A percentile compares a stretch with the other conserved stretches of the same genome.
phyloP scores from a whole-genome alignment of 2,329 filamentous ascomycete species.

The Gaeumannomyces tritici region DNA sequence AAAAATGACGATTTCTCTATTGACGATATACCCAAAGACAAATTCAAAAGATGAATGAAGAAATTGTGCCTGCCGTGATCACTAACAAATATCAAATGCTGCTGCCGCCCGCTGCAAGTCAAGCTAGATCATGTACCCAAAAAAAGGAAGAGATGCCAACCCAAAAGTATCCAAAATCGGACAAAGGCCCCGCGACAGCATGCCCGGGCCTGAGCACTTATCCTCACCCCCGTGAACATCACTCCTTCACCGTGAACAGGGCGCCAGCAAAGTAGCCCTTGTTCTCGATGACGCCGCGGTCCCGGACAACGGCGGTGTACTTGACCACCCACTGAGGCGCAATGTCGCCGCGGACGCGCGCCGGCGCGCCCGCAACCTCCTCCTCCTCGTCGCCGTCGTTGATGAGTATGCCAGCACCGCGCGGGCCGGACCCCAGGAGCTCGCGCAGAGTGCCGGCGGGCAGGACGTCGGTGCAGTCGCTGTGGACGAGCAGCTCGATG shows the following conservation, averaged over 20 bases:
- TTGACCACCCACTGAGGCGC: conserved; percentile 92
- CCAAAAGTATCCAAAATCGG: neutral
- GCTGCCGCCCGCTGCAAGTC: neutral
- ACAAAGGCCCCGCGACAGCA: neutral
- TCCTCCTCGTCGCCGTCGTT: conserved; percentile 22
- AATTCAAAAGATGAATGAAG: neutral
- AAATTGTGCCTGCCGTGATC: neutral
- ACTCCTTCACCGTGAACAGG: neutral
- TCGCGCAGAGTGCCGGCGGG: conserved; percentile 78
- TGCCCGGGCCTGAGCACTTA: too few species aligned
- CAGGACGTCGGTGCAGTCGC: conserved; percentile 86
- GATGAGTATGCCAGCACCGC: conserved; percentile 68
- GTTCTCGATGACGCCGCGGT: conserved; percentile 92
- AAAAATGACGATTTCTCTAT: neutral
- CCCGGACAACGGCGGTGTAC: conserved; percentile 90
- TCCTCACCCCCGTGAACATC: neutral
- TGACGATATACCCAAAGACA: neutral
- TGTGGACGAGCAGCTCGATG: conserved; percentile 87
- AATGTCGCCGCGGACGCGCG: conserved; percentile 61
- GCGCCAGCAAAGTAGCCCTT: conserved; percentile 87
- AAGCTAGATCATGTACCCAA: conserved; percentile 2
- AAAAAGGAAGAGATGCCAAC: neutral
- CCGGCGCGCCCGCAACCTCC: conserved; percentile 28
- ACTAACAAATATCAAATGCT: neutral
- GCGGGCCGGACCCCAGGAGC: conserved; percentile 62